These are phyloP conservation scores for Pseudomonodictys pantanalensis DNA, from an alignment of 495 filamentous ascomycete species.

Conservation along the genomic window DNA sequence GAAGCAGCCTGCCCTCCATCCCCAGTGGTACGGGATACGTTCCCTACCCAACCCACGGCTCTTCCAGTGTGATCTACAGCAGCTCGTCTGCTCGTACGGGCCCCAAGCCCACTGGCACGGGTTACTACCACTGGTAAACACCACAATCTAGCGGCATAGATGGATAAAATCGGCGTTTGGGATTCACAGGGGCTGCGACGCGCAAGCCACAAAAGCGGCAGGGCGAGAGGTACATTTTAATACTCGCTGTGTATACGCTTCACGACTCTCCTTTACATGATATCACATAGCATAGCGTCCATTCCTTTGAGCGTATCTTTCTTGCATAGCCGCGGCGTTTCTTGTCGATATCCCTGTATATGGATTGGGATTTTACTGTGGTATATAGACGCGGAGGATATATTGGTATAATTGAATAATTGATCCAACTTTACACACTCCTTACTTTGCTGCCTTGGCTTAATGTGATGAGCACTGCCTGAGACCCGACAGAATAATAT, in stretches of 20 bases:
- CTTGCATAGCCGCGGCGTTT: constrained; percentile 30
- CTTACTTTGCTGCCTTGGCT: constrained; percentile 1
- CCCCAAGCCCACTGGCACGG: constrained; percentile 21
- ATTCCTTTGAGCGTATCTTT: constrained; percentile 20
- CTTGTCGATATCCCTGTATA: neutral
- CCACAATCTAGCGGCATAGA: neutral
- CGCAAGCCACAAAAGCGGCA: neutral
- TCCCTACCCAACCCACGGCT: constrained; percentile 23
- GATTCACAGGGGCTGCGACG: constrained; percentile 3
- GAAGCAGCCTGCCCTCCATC: constrained; percentile 2
- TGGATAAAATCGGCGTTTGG: neutral
- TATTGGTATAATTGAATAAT: constrained; percentile 11
- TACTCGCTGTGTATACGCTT: neutral
- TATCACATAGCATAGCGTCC: constrained; percentile 10
- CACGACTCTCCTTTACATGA: constrained; percentile 21
- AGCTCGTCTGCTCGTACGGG: constrained; percentile 7
- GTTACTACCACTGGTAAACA: constrained; percentile 8
- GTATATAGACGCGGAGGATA: neutral
- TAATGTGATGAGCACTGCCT: neutral
- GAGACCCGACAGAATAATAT: too few species aligned
- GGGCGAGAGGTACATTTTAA: neutral
- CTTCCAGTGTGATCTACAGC: constrained; percentile 9
- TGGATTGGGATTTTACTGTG: neutral
- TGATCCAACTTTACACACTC: constrained; percentile 32
- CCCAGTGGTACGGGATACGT: constrained; percentile 13